Evolutionary conservation across 2,329 filamentous ascomycete genomes (phyloP), one percentile per base, ranked within the genome.

Genomic region (Coniochaeta hoffmannii): DNA sequence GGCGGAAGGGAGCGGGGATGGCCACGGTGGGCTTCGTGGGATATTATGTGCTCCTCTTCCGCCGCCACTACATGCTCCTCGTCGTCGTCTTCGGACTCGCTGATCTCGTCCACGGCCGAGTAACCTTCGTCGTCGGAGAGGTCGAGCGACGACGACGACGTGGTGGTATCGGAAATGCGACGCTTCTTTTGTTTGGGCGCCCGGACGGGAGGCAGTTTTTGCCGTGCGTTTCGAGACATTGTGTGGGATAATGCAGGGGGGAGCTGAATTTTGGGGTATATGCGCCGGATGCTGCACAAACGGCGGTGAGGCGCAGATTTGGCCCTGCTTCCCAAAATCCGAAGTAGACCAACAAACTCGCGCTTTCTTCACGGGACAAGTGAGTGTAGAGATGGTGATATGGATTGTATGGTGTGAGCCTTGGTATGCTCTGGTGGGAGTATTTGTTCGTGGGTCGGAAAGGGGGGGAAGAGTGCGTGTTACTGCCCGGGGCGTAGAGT

Each of bases 41-140:
- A 70, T 56, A 89, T 76, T 59, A 92, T 89, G 62, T 86, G 82
- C 69, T 85, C 79, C 74, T 91, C 89, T 80, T 94, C 89, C 75
- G 84, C 80, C 77, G 85, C 82, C 65, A 88, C 81, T 55, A 93
- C 83, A 77, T 89, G 83, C 61, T 88, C 83, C 69, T 93, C 87
- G 68, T 93, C 89, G 60, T 90, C 86, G 59, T 92, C 81, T 54
- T 81, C 89, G 11, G 83, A 86, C 63, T 92, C 89, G 62, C 82
- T 89, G 58, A 95, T 87, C 53, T 90, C 83, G 66, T 93, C 88
- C 57, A 95, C 86, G 35, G 79, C 87, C 1, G 85, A 88, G 69
- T 91, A 90, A 55, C 83, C 86, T 54, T 80, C 83, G 53, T 90
- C 88, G 57, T 86, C 83, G 59, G 82, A 87, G 6, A 84, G 73